Base-by-base conservation (phyloP, 2,329 filamentous ascomycete genomes). In the Cytospora schulzeri region DNA sequence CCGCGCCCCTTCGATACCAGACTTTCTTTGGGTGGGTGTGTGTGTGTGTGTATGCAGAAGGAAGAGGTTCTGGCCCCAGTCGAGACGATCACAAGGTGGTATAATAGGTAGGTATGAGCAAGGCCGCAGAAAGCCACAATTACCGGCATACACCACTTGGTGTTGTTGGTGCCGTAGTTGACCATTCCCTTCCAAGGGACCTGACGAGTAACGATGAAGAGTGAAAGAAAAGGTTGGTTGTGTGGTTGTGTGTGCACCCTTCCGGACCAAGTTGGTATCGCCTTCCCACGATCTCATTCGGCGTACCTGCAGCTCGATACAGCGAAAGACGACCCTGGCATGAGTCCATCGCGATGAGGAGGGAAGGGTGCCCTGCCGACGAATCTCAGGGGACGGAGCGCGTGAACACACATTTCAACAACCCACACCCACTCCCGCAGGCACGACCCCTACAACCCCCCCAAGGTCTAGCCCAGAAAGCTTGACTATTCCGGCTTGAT, bases 221-320 rank as follows among this genome's bases (percentile, higher is more conserved):
- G n/a, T 41, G 35, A 6, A 45, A 24, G 17, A 24, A 24, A 24
- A 14, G n/a, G 7, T 48, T 48, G 45, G 45, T 24, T 48, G n/a
- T 48, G 45, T 48, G 45, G 45, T 24, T 48, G n/a, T 48, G 45
- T 24, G 45, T 48, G 45, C n/a, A 48, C n/a, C 45, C 7, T 5
- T 12, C 9, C 24, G 6, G n/a, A 24, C 2, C 19, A 48, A 8
- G 17, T 6, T 8, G 38, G 19, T 41, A 11, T 53, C 31, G 17
- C 35, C 15, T 31, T 51, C 35, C 61, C 28, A 50, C 29, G 35
- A 60, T 41, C 57, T 57, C 56, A 64, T 57, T 66, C 57, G 61
- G 57, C 57, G 64, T 64, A 66, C 64, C 64, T 66, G 64, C 64
- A 66, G 64, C 64, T 56, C 22, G 48, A 33, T 22, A 41, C 55